Base-by-base conservation (phyloP, 768 basidiomycete species). In the Mycena capillaripes region DNA sequence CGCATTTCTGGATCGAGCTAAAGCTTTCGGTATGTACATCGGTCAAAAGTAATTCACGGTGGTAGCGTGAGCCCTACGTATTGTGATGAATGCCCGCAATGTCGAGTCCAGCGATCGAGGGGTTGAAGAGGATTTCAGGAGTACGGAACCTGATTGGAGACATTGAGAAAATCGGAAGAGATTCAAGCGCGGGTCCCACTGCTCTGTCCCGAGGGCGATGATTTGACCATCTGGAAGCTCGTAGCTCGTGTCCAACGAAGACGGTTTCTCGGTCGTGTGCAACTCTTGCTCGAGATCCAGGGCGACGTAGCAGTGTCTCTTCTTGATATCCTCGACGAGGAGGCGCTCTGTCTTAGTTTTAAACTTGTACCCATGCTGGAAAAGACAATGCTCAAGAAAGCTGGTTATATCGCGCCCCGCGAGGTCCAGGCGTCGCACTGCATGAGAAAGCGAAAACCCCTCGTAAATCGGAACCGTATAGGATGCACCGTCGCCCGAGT, bases 291-390 rank as follows among this genome's bases (percentile, higher is more conserved):
- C 73, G 32, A 66, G 67, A 30, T 74, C 69, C 6, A 70, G 65
- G 1, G 73, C 73, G 25, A 74, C 69, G 29, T 70, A 74, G 57
- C 73, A 70, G 40, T 75, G 70, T 86, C 91, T 91, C 86, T 92
- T 90, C 86, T 93, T 93, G 85, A 93, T 93, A 81, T 94, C 93
- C 59, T 92, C 86, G 69, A 93, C 93, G 65, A 93, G 91, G 86
- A 92, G 91, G 76, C 86, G 84, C 82, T 92, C 92, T 34, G 91
- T 91, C 6, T 92, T 89, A 55, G 93, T 93, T 72, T 88, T 91
- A 86, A 93, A 93, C 30, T 87, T 83, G 83, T 93, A 92, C 25
- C 92, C 92, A 72, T 87, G 84, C 81, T 91, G 90, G 82, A 87
- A 84, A 72, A 90, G 83, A 79, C 83, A 85, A 61, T 84, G 85